phyloP scores from a whole-genome alignment of 2,329 filamentous ascomycete genomes.

The Byssochlamys sp. region DNA sequence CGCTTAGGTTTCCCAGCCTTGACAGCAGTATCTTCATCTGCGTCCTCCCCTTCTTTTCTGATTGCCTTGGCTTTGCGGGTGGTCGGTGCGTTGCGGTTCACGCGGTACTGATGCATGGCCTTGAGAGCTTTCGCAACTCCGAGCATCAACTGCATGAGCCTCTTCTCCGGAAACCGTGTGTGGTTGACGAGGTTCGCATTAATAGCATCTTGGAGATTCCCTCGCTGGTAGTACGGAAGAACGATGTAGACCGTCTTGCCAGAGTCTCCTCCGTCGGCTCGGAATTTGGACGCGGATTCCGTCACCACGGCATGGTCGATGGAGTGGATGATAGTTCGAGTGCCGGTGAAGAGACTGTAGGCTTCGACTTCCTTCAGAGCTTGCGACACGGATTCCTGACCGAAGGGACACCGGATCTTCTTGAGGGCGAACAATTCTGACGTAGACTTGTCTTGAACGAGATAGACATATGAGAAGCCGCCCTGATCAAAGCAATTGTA shows the following conservation, averaged over 20 bases:
- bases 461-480: slow-evolving; percentile 97
- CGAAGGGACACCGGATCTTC: slow-evolving; percentile 97
- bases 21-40: slow-evolving; percentile 37
- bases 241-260: slow-evolving; percentile 94
- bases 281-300: slow-evolving; percentile 51
- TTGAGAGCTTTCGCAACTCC: slow-evolving; percentile 82
- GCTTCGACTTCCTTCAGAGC: slow-evolving; percentile 96
- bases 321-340: slow-evolving; percentile 76
- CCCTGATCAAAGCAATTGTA: slow-evolving; percentile 48
- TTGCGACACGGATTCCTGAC: slow-evolving; percentile 86
- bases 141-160: slow-evolving; percentile 80
- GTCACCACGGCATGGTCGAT: slow-evolving; percentile 73
- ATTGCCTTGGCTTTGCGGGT: slow-evolving; percentile 48
- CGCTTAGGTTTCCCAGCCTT: slow-evolving; percentile 28
- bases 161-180: slow-evolving; percentile 74
- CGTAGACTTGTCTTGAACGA: slow-evolving; percentile 80
- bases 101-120: slow-evolving; percentile 82
- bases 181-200: slow-evolving; percentile 97
- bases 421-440: slow-evolving; percentile 87
- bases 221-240: slow-evolving; percentile 85
- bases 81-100: slow-evolving; percentile 47
- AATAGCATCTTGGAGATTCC: slow-evolving; percentile 95
- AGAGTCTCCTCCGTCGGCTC: slow-evolving; percentile 48
- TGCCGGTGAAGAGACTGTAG: slow-evolving; percentile 76
- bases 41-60: slow-evolving; percentile 46